phyloP scores from a whole-genome alignment of 371 early-diverging fungal genomes.

The Rhizopus microsporus region DNA sequence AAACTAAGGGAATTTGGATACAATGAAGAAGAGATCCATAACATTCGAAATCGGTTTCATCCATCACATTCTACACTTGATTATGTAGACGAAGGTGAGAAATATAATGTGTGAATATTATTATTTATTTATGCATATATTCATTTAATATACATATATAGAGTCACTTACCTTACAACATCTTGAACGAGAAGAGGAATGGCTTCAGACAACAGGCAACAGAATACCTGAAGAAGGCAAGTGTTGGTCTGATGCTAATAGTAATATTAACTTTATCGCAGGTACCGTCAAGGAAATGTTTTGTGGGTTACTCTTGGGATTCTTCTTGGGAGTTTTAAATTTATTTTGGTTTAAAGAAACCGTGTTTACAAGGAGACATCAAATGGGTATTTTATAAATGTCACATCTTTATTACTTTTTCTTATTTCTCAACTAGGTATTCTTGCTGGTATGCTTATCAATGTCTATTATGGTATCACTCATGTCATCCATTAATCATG shows the following conservation, averaged over 20 bases:
- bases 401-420: background rate
- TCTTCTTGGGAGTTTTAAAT: conserved; percentile 62
- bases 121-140: background rate
- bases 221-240: conserved; percentile 26
- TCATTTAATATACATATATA: background rate
- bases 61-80: conserved; percentile 10
- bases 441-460: conserved; percentile 63
- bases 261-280: background rate
- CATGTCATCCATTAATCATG: conserved; percentile 46
- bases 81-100: conserved; percentile 23
- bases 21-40: conserved; percentile 30
- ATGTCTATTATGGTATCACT: conserved; percentile 61
- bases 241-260: background rate
- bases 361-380: conserved; percentile 65
- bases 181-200: conserved; percentile 19
- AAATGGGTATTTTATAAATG: conserved; percentile 47
- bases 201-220: conserved; percentile 13
- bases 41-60: conserved; percentile 23
- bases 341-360: conserved; percentile 71
- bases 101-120: background rate
- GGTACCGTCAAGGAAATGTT: conserved; percentile 66
- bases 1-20: conserved; percentile 26
- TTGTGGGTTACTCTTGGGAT: conserved; percentile 63
- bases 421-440: conserved; percentile 26
- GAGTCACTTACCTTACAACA: conserved; percentile 14